phyloP scores from a whole-genome alignment of 768 basidiomycete species.

The Piloderma croceum region DNA sequence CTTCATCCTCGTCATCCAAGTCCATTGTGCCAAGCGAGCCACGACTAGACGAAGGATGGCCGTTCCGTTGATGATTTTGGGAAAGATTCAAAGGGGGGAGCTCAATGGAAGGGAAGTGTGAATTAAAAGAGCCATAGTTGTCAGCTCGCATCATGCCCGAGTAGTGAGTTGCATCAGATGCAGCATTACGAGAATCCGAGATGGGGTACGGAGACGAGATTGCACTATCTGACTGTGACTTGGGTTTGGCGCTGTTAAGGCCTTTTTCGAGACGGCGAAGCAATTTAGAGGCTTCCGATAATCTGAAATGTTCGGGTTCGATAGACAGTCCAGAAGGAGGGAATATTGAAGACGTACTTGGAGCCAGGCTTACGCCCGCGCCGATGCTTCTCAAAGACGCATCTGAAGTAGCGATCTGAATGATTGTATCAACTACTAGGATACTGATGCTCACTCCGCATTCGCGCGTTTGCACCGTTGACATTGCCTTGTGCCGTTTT shows the following conservation, averaged over 20 bases:
- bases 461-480: constrained; percentile 81
- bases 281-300: constrained; percentile 88
- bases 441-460: constrained; percentile 68
- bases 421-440: no score
- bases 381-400: constrained; percentile 84
- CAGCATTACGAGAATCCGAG: constrained; percentile 27
- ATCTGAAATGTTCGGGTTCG: constrained; percentile 35
- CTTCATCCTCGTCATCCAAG: constrained; percentile 61
- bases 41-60: constrained; percentile 36
- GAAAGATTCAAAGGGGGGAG: constrained; percentile 43
- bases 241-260: constrained; percentile 69
- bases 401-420: constrained; percentile 38
- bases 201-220: constrained; percentile 27
- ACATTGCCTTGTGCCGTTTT: constrained; percentile 75
- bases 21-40: constrained; percentile 28
- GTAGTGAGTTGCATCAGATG: constrained; percentile 20
- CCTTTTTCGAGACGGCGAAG: constrained; percentile 82
- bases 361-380: constrained; percentile 86
- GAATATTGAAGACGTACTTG: constrained; percentile 48
- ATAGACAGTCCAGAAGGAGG: constrained; percentile 7
- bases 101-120: constrained; percentile 41
- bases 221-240: constrained; percentile 57
- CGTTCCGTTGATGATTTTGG: constrained; percentile 32
- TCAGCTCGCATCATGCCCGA: constrained; percentile 23
- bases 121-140: constrained; percentile 1